Base-by-base conservation (phyloP, 2,329 filamentous ascomycete genomes). In the Colletotrichum sp. region DNA sequence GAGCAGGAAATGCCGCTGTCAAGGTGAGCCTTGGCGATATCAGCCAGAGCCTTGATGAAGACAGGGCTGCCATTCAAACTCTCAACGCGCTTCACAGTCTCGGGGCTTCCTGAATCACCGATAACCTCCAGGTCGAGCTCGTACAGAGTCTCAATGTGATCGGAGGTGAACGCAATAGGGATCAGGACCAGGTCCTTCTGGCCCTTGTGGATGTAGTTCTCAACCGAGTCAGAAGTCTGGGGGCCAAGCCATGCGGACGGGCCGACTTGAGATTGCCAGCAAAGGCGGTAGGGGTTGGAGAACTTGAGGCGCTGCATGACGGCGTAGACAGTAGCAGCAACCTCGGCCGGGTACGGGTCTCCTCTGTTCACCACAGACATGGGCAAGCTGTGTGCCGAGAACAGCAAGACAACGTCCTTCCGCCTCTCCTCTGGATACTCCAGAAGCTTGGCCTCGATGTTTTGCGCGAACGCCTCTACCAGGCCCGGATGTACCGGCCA, bases 251-350 rank as follows among this genome's bases (percentile, higher is more conserved):
- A 99, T 24, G 97, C 95, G 32, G 94, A 95, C 1, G 98, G 97
- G 9, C 98, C 97, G 78, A 99, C 97, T 86, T 99, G 97, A 7
- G 96, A 98, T 85, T 99, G 97, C 97, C 97, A 99, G 82, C 96
- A 97, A 21, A 99, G 89, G 71, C 97, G 93, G 86, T 98, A 99
- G 8, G 95, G 95, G 86, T 99, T 97, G 77, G 92, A 93, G 85
- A 97, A 96, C 36, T 93, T 93, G 16, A 99, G 90, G 65, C 95
- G 91, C 83, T 98, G 92, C 94, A 98, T 98, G n/a, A 99, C 96
- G 4, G 96, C 96, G 82, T 98, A 93, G 10, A 99, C 97, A 0
- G 97, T 99, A 12, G 97, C 97, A 8, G 95, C 96, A 8, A 99
- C 97, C 85, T 99, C 97, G 36, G 95, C 94, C 2, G 97, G 96